phyloP scores from a whole-genome alignment of 805 yeast species.

The Yarrowia yakushimensis region DNA sequence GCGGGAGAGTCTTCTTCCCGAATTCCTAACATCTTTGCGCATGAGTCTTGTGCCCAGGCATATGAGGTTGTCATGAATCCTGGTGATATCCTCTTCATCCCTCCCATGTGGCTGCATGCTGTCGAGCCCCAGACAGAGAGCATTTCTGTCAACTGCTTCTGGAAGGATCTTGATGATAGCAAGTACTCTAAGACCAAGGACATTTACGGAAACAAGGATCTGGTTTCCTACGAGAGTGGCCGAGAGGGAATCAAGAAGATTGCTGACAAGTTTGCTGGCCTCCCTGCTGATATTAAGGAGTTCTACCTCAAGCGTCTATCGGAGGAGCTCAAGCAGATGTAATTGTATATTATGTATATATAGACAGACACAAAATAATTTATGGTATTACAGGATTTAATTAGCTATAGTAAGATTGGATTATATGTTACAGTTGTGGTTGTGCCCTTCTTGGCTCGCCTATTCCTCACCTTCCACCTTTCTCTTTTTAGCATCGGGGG shows the following conservation, averaged over 20 bases:
- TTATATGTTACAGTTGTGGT: neutral
- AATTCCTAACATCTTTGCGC: conserved; percentile 37
- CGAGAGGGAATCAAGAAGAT: conserved; percentile 33
- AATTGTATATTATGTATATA: neutral
- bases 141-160: conserved; percentile 39
- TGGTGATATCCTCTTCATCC: conserved; percentile 41
- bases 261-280: conserved; percentile 30
- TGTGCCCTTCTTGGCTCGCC: neutral
- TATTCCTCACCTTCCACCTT: conserved; percentile 25
- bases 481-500: conserved; percentile 33
- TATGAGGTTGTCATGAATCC: conserved; percentile 37
- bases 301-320: conserved; percentile 37
- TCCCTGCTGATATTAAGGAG: conserved; percentile 34
- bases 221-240: conserved; percentile 38
- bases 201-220: conserved; percentile 41
- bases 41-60: conserved; percentile 31
- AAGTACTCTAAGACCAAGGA: conserved; percentile 38
- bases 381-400: neutral
- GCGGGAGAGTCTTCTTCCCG: conserved; percentile 38
- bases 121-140: conserved; percentile 36
- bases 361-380: neutral
- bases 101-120: conserved; percentile 43
- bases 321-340: conserved; percentile 32
- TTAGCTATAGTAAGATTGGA: neutral
- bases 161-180: conserved; percentile 36